Base-by-base conservation (phyloP, 1,284 basidiomycete species). In the Ganoderma resinaceum region DNA sequence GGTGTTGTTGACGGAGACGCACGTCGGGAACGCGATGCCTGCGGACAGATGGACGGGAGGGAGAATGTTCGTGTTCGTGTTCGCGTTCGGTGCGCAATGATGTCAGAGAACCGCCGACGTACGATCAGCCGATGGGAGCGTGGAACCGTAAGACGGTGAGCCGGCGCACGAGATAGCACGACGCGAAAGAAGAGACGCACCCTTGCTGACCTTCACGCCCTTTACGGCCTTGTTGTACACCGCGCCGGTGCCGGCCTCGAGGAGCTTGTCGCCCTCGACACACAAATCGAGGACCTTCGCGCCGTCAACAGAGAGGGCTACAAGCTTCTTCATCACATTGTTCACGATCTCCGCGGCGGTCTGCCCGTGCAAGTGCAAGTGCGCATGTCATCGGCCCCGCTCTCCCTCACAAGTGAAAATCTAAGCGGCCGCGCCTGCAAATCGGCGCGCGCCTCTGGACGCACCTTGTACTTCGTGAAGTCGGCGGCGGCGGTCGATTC, bases 21-120 rank as follows among this genome's bases (percentile, higher is more conserved):
- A 91, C 26, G 97, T 98, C 33, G 97, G 97, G 88, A 98, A 98
- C 1, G 96, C 95, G 78, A 96, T 86, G 72, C 96, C 96, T 96
- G 73, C n/a, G 49, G 29, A 35, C 20, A 43, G 38, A 33, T 37
- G 55, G n/a, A n/a, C n/a, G n/a, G n/a, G n/a, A n/a, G n/a, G n/a
- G 55, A 8, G 8, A 12, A 38, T 9, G 37, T 38, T 16, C 6
- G 6, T n/a, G 29, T 35, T 35, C 33, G 35, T 58, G 9, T 37
- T 29, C 5, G 57, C 14, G 35, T 37, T 26, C n/a, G 33, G 57
- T 37, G 14, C n/a, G 35, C 37, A 8, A 38, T 59, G 57, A 59
- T 59, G 57, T 38, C 35, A 59, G 35, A 37, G 35, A 18, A 23
- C 1, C 18, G 23, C 38, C 57, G 35, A 3, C 38, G 8, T 18